Evolutionary conservation across 1,284 basidiomycete genomes (phyloP).

Genomic region (Microbotryum scabiosae): DNA sequence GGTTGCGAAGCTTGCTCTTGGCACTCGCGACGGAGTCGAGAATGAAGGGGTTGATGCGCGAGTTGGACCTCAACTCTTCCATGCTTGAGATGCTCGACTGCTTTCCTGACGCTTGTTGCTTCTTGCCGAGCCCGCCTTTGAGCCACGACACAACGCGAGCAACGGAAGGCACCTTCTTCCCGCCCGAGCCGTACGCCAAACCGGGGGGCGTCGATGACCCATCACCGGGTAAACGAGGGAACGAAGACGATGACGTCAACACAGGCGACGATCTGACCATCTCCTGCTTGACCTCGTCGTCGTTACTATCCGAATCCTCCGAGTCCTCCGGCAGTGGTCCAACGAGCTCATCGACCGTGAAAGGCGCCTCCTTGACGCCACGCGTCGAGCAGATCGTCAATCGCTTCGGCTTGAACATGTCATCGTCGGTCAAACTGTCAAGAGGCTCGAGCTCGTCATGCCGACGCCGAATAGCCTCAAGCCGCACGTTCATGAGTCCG

Average conservation of each 20-base stretch:
- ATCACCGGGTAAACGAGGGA: too few relatives aligned
- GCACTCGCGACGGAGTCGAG: not conserved
- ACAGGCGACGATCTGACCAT: too few relatives aligned
- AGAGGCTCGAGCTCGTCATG: conserved; percentile 40
- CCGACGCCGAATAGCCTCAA: conserved; percentile 45
- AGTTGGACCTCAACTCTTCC: not conserved
- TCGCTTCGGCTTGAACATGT: conserved; percentile 28
- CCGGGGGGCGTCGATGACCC: too few relatives aligned
- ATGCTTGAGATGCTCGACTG: too few relatives aligned
- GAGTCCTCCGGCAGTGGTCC: conserved; percentile 18
- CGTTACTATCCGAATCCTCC: conserved; percentile 13
- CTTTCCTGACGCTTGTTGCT: not conserved
- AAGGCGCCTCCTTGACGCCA: conserved; percentile 36
- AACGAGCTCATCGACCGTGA: conserved; percentile 30
- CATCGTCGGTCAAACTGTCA: conserved; percentile 26
- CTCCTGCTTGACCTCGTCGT: not conserved
- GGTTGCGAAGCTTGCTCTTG: too few relatives aligned
- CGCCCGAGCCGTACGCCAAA: not conserved
- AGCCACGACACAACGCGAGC: conserved; percentile 35
- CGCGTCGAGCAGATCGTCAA: conserved; percentile 38
- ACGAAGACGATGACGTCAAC: too few relatives aligned
- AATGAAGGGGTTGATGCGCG: conserved; percentile 11
- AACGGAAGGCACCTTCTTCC: conserved; percentile 20
- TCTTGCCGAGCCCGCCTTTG: conserved; percentile 22
- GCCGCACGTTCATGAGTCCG: conserved; percentile 43